phyloP scores from a whole-genome alignment of 2,329 filamentous ascomycete genomes.

The Trematosphaeria pertusa region DNA sequence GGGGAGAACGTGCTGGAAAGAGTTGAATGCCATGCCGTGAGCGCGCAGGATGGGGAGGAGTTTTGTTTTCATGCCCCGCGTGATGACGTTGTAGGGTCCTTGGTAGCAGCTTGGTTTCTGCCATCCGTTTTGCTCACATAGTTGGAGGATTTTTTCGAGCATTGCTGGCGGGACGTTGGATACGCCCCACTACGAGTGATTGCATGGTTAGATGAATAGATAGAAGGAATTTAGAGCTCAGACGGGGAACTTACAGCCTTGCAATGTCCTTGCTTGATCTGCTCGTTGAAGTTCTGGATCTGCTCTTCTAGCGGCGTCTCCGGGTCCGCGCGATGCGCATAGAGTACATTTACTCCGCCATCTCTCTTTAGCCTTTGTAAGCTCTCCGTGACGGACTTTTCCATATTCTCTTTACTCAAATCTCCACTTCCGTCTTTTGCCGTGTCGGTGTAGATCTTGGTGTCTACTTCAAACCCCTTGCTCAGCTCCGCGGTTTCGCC shows the following conservation, averaged over 20 bases:
- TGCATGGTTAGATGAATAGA: not conserved
- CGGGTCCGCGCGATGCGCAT: conserved; percentile 17
- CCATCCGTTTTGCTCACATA: conserved; percentile 17
- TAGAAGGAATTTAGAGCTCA: not conserved
- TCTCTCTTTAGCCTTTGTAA: conserved; percentile 8
- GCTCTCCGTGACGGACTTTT: conserved; percentile 8
- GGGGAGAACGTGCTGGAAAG: conserved; percentile 10
- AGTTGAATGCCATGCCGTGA: conserved; percentile 9
- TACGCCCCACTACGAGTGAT: conserved; percentile 12
- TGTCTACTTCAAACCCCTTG: conserved; percentile 13
- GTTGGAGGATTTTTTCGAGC: conserved; percentile 11
- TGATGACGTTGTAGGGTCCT: conserved; percentile 17
- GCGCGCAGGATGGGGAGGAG: conserved; percentile 13
- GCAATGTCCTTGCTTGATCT: conserved; percentile 8
- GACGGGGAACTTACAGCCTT: conserved; percentile 4
- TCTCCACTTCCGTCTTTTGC: conserved; percentile 17
- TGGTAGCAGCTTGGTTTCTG: conserved; percentile 18
- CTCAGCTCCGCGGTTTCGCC: conserved; percentile 7
- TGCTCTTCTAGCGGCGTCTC: conserved; percentile 15
- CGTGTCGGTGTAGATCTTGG: conserved; percentile 14
- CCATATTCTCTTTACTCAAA: conserved; percentile 8
- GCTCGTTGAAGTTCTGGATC: conserved; percentile 15
- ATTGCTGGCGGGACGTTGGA: conserved; percentile 10
- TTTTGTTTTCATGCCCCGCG: conserved; percentile 16
- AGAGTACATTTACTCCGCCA: conserved; percentile 11